Conservation (phyloP, 805 yeast genomes). For the Wickerhamiella azymoides region DNA sequence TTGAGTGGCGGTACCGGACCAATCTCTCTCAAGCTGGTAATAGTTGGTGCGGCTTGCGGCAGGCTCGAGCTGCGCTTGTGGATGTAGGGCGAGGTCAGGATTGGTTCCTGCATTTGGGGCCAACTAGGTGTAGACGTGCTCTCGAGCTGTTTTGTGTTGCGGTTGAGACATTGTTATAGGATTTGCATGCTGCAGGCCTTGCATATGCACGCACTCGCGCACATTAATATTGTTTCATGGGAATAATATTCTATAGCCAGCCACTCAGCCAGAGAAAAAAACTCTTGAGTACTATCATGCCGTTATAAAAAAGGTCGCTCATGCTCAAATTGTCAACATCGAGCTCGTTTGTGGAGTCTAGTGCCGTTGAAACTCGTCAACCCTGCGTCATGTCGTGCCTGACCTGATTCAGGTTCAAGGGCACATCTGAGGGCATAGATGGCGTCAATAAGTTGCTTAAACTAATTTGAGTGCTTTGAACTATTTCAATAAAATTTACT, state of each 20-base stretch:
- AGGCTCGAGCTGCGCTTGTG: slow-evolving; percentile 14
- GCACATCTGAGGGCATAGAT: too few species aligned
- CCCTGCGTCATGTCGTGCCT: too few species aligned
- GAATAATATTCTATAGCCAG: neutral
- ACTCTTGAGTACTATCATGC: too few species aligned
- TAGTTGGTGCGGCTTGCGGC: neutral
- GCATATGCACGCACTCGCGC: slow-evolving; percentile 3
- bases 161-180: slow-evolving; percentile 1
- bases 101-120: neutral
- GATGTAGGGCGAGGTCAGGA: neutral
- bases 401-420: too few species aligned
- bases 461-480: too few species aligned
- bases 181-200: neutral
- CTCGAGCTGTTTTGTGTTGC: slow-evolving; percentile 4
- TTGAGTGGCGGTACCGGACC: slow-evolving; percentile 10
- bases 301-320: too few species aligned
- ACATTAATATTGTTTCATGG: neutral
- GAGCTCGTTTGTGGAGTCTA: too few species aligned
- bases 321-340: too few species aligned
- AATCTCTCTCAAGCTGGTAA: neutral
- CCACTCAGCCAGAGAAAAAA: neutral
- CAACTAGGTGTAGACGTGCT: neutral
- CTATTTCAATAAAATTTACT: too few species aligned
- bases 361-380: too few species aligned
- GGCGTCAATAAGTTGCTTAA: too few species aligned